phyloP scores from a whole-genome alignment of 768 basidiomycete genomes.

The Trametes sanguinea region DNA sequence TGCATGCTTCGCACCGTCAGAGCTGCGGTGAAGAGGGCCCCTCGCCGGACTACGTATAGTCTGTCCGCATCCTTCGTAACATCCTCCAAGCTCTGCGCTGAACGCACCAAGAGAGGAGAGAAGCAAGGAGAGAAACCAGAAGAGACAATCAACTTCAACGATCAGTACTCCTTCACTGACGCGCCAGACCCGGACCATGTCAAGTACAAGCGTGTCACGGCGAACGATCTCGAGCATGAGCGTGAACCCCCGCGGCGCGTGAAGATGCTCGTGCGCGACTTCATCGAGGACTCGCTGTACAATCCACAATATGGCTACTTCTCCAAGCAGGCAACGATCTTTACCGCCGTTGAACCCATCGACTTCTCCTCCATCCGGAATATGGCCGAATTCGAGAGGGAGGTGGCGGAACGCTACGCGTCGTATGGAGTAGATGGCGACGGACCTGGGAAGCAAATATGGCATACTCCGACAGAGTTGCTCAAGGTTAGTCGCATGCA shows the following conservation, averaged over 20 bases:
- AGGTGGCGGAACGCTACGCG: constrained; percentile 76
- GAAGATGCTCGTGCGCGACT: constrained; percentile 95
- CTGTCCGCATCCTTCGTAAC: constrained; percentile 8
- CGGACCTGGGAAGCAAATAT: constrained; percentile 85
- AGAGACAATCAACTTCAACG: constrained; percentile 83
- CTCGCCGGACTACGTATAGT: not conserved
- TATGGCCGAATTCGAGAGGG: constrained; percentile 75
- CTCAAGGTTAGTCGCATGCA: constrained; percentile 72
- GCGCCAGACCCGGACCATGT: constrained; percentile 47
- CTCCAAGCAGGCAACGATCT: constrained; percentile 88
- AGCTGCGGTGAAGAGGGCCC: constrained; percentile 2
- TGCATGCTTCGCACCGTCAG: constrained; percentile 18
- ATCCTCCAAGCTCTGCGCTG: not conserved
- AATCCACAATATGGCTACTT: constrained; percentile 99
- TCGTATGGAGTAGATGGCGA: constrained; percentile 64
- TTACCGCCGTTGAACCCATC: constrained; percentile 65
- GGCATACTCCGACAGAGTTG: constrained; percentile 98
- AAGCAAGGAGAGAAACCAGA: constrained; percentile 23
- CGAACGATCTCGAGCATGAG: constrained; percentile 62
- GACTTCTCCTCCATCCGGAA: constrained; percentile 71
- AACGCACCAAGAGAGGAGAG: not conserved
- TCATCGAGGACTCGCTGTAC: constrained; percentile 94
- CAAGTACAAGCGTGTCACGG: constrained; percentile 61
- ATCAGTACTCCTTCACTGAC: constrained; percentile 54
- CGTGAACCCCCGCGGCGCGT: constrained; percentile 72